Percentiles rank a stretch among this genome's conserved stretches.
Evolutionary conservation across 2,329 filamentous ascomycete genomes (phyloP).

Genomic region (Neonectria faginata): DNA sequence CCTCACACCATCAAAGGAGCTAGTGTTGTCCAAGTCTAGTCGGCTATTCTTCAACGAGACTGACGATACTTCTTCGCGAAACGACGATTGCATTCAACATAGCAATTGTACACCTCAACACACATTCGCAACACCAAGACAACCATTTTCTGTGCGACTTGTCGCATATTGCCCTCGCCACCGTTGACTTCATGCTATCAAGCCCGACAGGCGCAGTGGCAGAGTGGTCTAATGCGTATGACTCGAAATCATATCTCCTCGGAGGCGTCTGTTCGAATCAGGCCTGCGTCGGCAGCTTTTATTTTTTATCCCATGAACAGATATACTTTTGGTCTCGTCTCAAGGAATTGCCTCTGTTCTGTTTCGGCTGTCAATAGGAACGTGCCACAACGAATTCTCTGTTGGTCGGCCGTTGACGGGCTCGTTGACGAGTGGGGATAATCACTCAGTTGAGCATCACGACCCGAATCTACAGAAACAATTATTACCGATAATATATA

Average conservation of each 20-base stretch:
- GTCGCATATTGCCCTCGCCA: neutral
- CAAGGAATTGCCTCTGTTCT: neutral
- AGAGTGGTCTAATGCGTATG: conserved; percentile 15
- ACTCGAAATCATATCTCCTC: conserved; percentile 16
- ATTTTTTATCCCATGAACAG: neutral
- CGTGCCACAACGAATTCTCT: neutral
- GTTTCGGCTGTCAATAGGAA: neutral
- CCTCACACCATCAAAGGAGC: too few species aligned
- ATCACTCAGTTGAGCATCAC: neutral
- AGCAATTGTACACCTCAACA: neutral
- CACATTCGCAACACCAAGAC: neutral
- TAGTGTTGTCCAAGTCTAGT: neutral
- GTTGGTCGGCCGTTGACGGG: neutral
- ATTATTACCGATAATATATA: neutral
- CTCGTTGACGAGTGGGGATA: neutral
- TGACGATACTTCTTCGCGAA: neutral
- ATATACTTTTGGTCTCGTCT: neutral
- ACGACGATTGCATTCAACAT: neutral
- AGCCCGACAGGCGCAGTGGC: conserved; percentile 4
- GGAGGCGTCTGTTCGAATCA: conserved; percentile 14
- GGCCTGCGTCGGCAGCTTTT: conserved; percentile 4
- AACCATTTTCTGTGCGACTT: neutral
- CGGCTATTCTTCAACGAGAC: neutral
- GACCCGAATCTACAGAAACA: neutral
- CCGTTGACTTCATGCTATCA: neutral